A percentile compares a stretch with the other conserved stretches of the same genome.
Conservation (phyloP, 345 rosid genomes). For the Rhizophora apiculata region DNA sequence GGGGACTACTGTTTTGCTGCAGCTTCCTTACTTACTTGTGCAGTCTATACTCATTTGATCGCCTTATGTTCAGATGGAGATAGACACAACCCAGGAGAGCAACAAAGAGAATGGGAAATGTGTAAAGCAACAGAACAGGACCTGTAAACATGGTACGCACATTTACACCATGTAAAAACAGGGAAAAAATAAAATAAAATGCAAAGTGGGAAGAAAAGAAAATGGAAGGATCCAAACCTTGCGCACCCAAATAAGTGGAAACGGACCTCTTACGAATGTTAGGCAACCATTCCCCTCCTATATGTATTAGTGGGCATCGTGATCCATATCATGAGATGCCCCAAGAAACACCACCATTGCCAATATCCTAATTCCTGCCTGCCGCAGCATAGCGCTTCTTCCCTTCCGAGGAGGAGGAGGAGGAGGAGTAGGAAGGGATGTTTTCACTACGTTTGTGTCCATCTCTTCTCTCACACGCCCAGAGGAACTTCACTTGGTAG, state of each 20-base stretch:
- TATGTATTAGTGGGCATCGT: constrained; percentile 18
- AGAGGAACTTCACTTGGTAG: too few species aligned
- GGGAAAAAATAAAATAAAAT: too few species aligned
- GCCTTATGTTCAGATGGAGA: constrained; percentile 16
- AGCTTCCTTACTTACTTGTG: neutral
- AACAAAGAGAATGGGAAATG: constrained; percentile 16
- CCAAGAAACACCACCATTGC: constrained; percentile 16
- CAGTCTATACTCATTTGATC: neutral
- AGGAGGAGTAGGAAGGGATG: too few species aligned
- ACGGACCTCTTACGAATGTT: neutral
- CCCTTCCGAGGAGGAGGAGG: too few species aligned
- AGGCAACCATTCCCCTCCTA: constrained; percentile 8
- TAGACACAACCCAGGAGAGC: constrained; percentile 25
- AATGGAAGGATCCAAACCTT: constrained; percentile 9
- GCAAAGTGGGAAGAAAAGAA: neutral
- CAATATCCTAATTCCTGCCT: neutral
- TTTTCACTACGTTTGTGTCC: too few species aligned
- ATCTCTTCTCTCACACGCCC: too few species aligned
- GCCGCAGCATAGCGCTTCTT: too few species aligned
- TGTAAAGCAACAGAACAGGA: neutral
- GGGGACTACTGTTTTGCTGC: too few species aligned
- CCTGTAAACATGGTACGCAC: constrained; percentile 5
- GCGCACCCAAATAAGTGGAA: constrained; percentile 18
- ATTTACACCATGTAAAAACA: neutral
- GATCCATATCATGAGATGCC: constrained; percentile 16